A percentile compares a stretch with the other conserved stretches of the same genome.
phyloP scores from a whole-genome alignment of 148 eudicot genomes.

The Dianthus caryophyllus region DNA sequence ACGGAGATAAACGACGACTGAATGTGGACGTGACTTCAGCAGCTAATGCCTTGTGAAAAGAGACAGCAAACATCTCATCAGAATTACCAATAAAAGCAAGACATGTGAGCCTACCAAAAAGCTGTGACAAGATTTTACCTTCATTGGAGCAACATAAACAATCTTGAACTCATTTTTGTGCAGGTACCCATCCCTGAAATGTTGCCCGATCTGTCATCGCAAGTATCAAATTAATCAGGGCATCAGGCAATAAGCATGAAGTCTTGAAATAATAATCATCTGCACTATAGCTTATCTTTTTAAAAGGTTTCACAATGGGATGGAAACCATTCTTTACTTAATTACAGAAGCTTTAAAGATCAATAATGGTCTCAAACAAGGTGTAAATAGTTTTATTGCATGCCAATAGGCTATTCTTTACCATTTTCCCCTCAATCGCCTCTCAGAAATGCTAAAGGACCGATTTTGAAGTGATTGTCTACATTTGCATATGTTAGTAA shows the following conservation, averaged over 20 bases:
- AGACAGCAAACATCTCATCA: slow-evolving; percentile 12
- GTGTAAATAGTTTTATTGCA: not conserved
- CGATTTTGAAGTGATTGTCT: no score
- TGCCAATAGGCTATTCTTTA: not conserved
- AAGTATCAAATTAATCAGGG: slow-evolving; percentile 4
- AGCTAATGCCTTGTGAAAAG: slow-evolving; percentile 66
- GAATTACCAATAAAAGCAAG: not conserved
- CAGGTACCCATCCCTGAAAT: slow-evolving; percentile 92
- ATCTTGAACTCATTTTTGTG: slow-evolving; percentile 97
- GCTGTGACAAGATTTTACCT: slow-evolving; percentile 40
- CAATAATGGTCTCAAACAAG: not conserved
- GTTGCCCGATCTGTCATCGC: slow-evolving; percentile 71
- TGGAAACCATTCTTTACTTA: slow-evolving; percentile 1
- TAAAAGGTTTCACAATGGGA: not conserved
- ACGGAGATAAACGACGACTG: slow-evolving; percentile 78
- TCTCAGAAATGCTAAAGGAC: no score
- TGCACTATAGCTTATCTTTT: not conserved
- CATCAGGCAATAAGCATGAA: not conserved
- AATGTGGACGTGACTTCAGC: slow-evolving; percentile 94
- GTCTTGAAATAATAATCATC: not conserved
- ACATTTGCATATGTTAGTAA: no score
- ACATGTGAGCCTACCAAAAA: not conserved
- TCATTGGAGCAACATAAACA: slow-evolving; percentile 99
- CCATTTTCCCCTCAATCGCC: not conserved
- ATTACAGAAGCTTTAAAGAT: slow-evolving; percentile 4